phyloP scores from a whole-genome alignment of 805 yeast genomes.

The Jamesozyma spencerorum region DNA sequence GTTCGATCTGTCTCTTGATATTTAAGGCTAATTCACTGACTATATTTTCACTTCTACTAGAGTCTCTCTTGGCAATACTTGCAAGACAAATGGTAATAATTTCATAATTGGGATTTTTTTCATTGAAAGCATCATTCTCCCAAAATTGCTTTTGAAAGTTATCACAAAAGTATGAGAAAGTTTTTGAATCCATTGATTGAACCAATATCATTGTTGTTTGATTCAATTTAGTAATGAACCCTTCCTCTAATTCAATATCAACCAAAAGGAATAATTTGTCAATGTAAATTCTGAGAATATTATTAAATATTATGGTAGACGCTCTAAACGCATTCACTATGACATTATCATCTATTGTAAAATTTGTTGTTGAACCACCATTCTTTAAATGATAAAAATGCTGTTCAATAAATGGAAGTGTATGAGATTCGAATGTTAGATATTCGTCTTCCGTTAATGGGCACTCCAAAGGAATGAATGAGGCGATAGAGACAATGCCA shows the following conservation, averaged over 20 bases:
- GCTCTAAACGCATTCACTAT: conserved; percentile 54
- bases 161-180: conserved; percentile 39
- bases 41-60: conserved; percentile 16
- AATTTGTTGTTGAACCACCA: conserved; percentile 40
- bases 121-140: conserved; percentile 43
- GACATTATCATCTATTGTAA: conserved; percentile 34
- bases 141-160: conserved; percentile 34
- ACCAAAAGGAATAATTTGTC: conserved; percentile 55
- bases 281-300: conserved; percentile 46
- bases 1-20: conserved; percentile 57
- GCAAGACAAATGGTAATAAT: conserved; percentile 67
- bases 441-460: conserved; percentile 35
- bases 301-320: conserved; percentile 61
- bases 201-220: conserved; percentile 40
- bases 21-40: conserved; percentile 29
- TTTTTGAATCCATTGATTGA: conserved; percentile 53
- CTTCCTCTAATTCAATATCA: conserved; percentile 41
- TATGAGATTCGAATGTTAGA: conserved; percentile 33
- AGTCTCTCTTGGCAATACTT: conserved; percentile 55
- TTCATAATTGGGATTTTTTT: conserved; percentile 52
- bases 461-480: conserved; percentile 65
- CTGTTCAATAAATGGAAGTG: conserved; percentile 49
- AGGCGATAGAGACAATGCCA: conserved; percentile 59
- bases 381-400: conserved; percentile 48
- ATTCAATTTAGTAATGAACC: conserved; percentile 33